A percentile compares a stretch with the other conserved stretches of the same genome.
phyloP scores from a whole-genome alignment of 225 moss, liverwort and hornwort genomes.

The Rhytidiadelphus loreus region DNA sequence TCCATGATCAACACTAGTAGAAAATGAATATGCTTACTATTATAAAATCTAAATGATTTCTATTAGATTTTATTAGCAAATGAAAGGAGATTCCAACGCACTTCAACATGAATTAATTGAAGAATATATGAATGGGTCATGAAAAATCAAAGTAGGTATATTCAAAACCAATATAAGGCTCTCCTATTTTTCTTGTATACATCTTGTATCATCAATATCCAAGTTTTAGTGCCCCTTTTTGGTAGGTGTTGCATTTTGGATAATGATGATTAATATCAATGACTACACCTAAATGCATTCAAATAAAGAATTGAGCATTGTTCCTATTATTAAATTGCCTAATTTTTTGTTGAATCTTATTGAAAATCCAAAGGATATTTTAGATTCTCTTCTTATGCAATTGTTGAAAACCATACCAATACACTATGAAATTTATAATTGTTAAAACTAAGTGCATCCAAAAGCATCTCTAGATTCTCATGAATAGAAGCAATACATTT shows the following conservation, averaged over 20 bases:
- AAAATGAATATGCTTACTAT: not conserved
- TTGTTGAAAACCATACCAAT: not conserved
- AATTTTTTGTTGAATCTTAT: not conserved
- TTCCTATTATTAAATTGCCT: not conserved
- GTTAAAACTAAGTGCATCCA: not conserved
- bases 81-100: not conserved
- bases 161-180: not conserved
- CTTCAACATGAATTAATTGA: not conserved
- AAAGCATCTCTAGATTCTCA: accelerated
- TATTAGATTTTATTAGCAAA: not conserved
- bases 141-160: not conserved
- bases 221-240: not conserved
- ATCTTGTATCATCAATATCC: not conserved
- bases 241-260: not conserved
- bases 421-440: not conserved
- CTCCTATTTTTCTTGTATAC: not conserved
- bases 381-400: not conserved
- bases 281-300: too few relatives aligned
- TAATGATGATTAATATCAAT: not conserved
- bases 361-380: not conserved
- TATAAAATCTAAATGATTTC: not conserved
- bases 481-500: not conserved
- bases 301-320: not conserved
- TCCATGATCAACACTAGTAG: not conserved
- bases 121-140: not conserved